Conservation (phyloP, 2,329 filamentous ascomycete genomes). For the Microcera coccophila region DNA sequence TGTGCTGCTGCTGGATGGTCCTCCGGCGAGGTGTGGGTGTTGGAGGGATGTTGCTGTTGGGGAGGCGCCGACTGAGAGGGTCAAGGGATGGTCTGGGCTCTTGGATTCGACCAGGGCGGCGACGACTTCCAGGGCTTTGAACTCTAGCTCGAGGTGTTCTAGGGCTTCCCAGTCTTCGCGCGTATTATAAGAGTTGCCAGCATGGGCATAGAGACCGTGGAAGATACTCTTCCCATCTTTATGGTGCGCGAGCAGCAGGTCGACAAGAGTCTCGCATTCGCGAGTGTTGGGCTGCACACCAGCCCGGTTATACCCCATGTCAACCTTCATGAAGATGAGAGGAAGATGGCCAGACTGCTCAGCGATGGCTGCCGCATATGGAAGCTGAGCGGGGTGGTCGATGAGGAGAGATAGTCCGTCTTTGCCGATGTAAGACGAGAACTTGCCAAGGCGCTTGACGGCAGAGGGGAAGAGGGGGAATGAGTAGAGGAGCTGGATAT, state of each 20-base stretch:
- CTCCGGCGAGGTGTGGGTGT: constrained; percentile 15
- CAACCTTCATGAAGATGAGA: constrained; percentile 65
- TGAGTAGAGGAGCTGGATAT: constrained; percentile 61
- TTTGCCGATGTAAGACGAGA: constrained; percentile 53
- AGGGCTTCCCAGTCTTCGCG: constrained; percentile 29
- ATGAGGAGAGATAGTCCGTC: constrained; percentile 59
- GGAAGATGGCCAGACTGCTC: constrained; percentile 42
- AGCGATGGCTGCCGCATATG: constrained; percentile 38
- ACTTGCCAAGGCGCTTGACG: constrained; percentile 52
- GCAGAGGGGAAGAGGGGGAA: constrained; percentile 62
- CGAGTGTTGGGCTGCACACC: constrained; percentile 52
- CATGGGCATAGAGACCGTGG: constrained; percentile 68
- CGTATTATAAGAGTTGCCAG: constrained; percentile 63
- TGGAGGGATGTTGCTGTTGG: constrained; percentile 54
- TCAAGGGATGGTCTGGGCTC: constrained; percentile 15
- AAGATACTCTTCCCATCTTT: constrained; percentile 38
- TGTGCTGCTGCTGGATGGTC: constrained; percentile 42
- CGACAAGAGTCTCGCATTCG: constrained; percentile 47
- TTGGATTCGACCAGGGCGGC: constrained; percentile 13
- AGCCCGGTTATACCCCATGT: constrained; percentile 68
- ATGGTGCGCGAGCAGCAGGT: constrained; percentile 31
- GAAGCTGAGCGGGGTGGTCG: constrained; percentile 61
- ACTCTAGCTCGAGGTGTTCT: constrained; percentile 26
- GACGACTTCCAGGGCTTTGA: constrained; percentile 21
- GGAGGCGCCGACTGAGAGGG: constrained; percentile 69